Evolutionary conservation across 495 filamentous ascomycete genomes (phyloP), one percentile per base, ranked within the genome.

Genomic region (Lentithecium fluviatile): DNA sequence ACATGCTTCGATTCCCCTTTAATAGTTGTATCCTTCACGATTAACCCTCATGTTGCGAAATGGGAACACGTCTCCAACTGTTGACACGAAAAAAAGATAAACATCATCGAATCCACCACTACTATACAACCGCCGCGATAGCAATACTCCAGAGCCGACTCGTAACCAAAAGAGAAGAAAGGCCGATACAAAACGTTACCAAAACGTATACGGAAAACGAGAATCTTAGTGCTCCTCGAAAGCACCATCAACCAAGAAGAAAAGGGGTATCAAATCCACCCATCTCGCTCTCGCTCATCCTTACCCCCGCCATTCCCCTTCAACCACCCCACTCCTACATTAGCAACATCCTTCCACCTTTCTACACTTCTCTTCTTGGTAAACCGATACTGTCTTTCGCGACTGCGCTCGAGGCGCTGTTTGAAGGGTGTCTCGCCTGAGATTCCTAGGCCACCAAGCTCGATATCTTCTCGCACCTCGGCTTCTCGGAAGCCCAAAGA

Each of bases 401-500:
- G 34, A 29, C 51, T 55, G 38, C 50, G 61, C 48, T 68, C 60
- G 4, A 68, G 56, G 3, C 60, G 29, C 19, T 63, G 49, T 21
- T 64, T 64, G 40, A 64, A 64, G 6, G 38, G 25, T 2, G 38
- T 25, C 17, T 55, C 57, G 20, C 66, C 57, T 15, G 38, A 42
- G 2, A 65, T 6, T 1, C 47, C 53, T 11, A 69, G 24, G 0
- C 54, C 64, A 8, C 49, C 56, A 0, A 69, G 45, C 38, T 67
- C 64, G 10, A 67, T 52, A 17, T 64, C 67, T n/a, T 69, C 67
- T 20, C 53, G 42, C n/a, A 64, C 60, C 37, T 64, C 64, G 1
- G 63, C 58, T 19, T 69, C 67, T 53, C 67, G 34, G 59, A 67
- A 69, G 1, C 67, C 67, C 1, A 64, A 32, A 10, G 56, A 49